These are phyloP conservation scores for Pleurozium schreberi DNA, from an alignment of 225 moss, liverwort and hornwort species.

Conservation along the genomic window DNA sequence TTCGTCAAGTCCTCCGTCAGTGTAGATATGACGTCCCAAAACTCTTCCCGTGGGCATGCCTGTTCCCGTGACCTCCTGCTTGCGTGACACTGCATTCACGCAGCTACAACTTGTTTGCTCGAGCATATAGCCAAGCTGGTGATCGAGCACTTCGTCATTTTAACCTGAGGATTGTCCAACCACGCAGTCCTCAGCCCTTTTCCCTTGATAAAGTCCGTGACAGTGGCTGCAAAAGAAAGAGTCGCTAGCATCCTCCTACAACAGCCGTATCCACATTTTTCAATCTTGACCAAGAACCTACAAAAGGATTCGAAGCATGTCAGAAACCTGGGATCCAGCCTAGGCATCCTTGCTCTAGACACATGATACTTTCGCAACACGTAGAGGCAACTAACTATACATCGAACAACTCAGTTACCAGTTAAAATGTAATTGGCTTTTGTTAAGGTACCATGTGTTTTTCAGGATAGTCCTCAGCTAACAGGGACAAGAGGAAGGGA, in stretches of 20 bases:
- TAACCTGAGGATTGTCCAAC: not conserved
- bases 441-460: not conserved
- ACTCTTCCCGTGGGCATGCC: not conserved
- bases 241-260: not conserved
- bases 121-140: not conserved
- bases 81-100: conserved; percentile 14
- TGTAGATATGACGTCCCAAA: conserved; percentile 19
- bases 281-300: not conserved
- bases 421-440: not conserved
- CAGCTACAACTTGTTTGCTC: not conserved
- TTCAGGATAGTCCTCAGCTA: not conserved
- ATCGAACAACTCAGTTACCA: not conserved
- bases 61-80: not conserved
- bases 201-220: not conserved
- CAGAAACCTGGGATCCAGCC: not conserved
- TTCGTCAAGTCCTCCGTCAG: conserved; percentile 27
- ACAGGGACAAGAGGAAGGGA: not conserved
- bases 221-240: not conserved
- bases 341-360: not conserved
- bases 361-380: not conserved
- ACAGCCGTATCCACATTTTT: not conserved
- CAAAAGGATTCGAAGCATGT: not conserved
- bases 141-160: not conserved
- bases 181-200: not conserved
- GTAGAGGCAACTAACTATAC: not conserved